phyloP scores from a whole-genome alignment of 2,329 filamentous ascomycete species.

The Aquanectria penicillioides region DNA sequence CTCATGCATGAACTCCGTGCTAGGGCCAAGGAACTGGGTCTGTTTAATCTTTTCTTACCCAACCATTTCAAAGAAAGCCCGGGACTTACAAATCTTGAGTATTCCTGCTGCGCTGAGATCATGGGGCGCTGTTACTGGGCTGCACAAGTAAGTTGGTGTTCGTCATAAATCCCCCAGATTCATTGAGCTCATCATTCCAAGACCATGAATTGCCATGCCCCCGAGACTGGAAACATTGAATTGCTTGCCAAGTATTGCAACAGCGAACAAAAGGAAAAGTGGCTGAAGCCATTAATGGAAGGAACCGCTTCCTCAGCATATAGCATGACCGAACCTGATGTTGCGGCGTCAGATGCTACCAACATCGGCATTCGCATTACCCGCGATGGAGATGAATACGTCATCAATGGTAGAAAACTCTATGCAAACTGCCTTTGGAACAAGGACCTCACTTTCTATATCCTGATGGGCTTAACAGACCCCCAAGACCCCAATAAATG shows the following conservation, averaged over 20 bases:
- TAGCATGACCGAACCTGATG: constrained; percentile 87
- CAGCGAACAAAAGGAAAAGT: constrained; percentile 80
- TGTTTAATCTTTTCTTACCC: constrained; percentile 96
- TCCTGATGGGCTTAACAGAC: constrained; percentile 91
- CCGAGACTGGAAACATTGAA: constrained; percentile 92
- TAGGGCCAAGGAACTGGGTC: constrained; percentile 74
- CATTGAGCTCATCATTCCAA: constrained; percentile 58
- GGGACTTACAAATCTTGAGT: constrained; percentile 92
- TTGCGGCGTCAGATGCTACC: constrained; percentile 84
- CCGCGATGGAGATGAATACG: constrained; percentile 82
- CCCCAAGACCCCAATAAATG: constrained; percentile 77
- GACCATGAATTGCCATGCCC: constrained; percentile 85
- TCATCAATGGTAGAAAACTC: constrained; percentile 94
- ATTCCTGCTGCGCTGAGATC: constrained; percentile 92
- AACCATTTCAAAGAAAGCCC: constrained; percentile 92
- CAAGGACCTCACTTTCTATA: constrained; percentile 85
- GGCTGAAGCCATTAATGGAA: constrained; percentile 81
- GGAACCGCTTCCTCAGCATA: constrained; percentile 85
- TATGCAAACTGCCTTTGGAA: constrained; percentile 94
- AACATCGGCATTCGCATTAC: constrained; percentile 85
- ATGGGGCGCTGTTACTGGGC: constrained; percentile 83
- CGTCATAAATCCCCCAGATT: not conserved
- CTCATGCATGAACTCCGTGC: constrained; percentile 55
- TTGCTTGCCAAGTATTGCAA: constrained; percentile 86
- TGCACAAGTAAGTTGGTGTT: constrained; percentile 19